A percentile compares a stretch with the other conserved stretches of the same genome.
phyloP scores from a whole-genome alignment of 495 filamentous ascomycete species.

The Hypoxylon fragiforme region DNA sequence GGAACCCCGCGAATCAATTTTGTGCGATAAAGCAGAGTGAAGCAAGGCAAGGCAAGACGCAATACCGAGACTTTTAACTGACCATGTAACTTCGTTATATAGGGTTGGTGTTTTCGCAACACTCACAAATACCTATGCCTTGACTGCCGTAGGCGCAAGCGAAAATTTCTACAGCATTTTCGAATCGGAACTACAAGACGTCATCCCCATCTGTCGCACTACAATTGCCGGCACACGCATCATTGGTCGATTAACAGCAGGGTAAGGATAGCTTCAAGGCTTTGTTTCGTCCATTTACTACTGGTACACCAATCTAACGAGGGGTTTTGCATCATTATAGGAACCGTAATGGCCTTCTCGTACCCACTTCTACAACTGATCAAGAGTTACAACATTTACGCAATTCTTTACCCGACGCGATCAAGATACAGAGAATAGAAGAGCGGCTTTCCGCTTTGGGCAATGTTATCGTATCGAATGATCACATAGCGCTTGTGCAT shows the following conservation, averaged over 20 bases:
- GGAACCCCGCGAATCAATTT: slow-evolving; percentile 32
- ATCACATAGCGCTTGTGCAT: slow-evolving; percentile 94
- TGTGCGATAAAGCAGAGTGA: slow-evolving; percentile 10
- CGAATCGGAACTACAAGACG: slow-evolving; percentile 95
- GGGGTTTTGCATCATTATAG: slow-evolving; percentile 44
- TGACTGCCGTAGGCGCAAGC: slow-evolving; percentile 90
- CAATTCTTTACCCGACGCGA: slow-evolving; percentile 85
- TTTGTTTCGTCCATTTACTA: neutral
- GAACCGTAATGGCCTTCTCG: slow-evolving; percentile 94
- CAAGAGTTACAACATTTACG: slow-evolving; percentile 97
- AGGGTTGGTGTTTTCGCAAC: slow-evolving; percentile 97
- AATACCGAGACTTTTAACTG: slow-evolving; percentile 10
- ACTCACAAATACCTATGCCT: slow-evolving; percentile 92
- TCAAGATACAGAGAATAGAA: slow-evolving; percentile 93
- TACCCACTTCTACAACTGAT: slow-evolving; percentile 94
- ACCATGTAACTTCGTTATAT: slow-evolving; percentile 32
- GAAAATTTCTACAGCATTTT: slow-evolving; percentile 99
- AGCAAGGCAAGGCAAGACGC: neutral
- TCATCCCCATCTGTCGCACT: slow-evolving; percentile 94
- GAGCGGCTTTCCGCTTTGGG: slow-evolving; percentile 94
- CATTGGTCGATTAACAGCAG: slow-evolving; percentile 90
- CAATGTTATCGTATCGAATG: slow-evolving; percentile 95
- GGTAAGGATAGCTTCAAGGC: slow-evolving; percentile 57
- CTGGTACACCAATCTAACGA: slow-evolving; percentile 10
- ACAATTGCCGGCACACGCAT: slow-evolving; percentile 98